These are phyloP conservation scores for Symbiodinium natans DNA, from an alignment of 73 alveolate species.

Conservation along the genomic window DNA sequence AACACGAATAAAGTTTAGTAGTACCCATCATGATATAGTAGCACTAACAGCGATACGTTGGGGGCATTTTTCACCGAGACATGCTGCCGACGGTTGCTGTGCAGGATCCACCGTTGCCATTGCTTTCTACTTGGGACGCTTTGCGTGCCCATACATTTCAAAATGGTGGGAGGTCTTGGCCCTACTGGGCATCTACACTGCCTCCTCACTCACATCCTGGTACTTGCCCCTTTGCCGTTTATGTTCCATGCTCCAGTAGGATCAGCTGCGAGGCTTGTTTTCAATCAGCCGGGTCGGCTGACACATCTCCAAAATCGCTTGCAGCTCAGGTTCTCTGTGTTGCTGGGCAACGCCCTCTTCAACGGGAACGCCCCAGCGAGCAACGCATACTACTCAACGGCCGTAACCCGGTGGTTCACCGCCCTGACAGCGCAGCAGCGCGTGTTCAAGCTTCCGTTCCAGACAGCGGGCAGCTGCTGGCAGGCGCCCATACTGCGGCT, in stretches of 20 bases:
- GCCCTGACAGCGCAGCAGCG: not conserved
- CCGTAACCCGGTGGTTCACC: conserved; percentile 33
- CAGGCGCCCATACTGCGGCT: conserved; percentile 81
- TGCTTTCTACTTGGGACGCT: conserved; percentile 23
- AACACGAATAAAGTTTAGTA: too few species aligned
- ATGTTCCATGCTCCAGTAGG: too few species aligned
- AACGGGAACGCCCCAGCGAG: conserved; percentile 58
- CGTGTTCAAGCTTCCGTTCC: not conserved
- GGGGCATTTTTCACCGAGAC: too few species aligned
- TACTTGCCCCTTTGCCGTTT: not conserved
- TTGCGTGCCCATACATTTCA: not conserved
- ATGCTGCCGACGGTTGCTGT: too few species aligned
- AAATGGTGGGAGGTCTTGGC: not conserved
- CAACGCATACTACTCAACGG: conserved; percentile 28
- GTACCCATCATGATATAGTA: too few species aligned
- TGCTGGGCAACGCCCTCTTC: conserved; percentile 41
- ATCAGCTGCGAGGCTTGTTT: too few species aligned
- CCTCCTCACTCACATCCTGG: conserved; percentile 30
- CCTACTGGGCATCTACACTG: conserved; percentile 11
- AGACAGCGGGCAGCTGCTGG: conserved; percentile 85
- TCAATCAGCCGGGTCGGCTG: too few species aligned
- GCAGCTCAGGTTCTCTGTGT: not conserved
- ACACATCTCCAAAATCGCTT: too few species aligned
- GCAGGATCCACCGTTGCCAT: conserved; percentile 17
- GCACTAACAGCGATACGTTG: too few species aligned